Evolutionary conservation across 768 basidiomycete genomes (phyloP).

Genomic region (Chlorophyllum brunneum): DNA sequence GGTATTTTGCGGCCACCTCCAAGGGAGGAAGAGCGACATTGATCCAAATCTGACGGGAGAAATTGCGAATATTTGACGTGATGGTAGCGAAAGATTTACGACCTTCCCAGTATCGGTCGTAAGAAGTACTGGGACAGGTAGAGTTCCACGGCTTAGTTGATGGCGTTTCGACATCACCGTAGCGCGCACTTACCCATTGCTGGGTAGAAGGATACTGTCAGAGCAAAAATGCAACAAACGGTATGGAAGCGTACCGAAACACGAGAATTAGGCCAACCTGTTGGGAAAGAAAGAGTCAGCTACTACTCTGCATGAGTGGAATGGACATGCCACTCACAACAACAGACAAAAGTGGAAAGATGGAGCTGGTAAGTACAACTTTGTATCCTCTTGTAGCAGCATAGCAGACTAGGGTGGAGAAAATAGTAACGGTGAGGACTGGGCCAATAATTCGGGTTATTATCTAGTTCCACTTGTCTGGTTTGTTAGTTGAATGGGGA

Average conservation of each 20-base stretch:
- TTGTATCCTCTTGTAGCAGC: slow-evolving; percentile 52
- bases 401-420: slow-evolving; percentile 60
- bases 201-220: slow-evolving; percentile 21
- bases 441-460: slow-evolving; percentile 72
- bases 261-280: slow-evolving; percentile 88
- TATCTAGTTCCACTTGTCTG: slow-evolving; percentile 41
- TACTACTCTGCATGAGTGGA: neutral
- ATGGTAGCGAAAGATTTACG: slow-evolving; percentile 77
- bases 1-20: slow-evolving; percentile 41
- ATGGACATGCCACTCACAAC: slow-evolving; percentile 53
- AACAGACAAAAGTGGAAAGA: slow-evolving; percentile 84
- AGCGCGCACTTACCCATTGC: slow-evolving; percentile 54
- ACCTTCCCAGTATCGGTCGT: slow-evolving; percentile 87
- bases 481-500: slow-evolving; percentile 5
- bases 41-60: slow-evolving; percentile 78
- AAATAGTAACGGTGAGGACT: slow-evolving; percentile 79
- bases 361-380: slow-evolving; percentile 72
- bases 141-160: neutral
- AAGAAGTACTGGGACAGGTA: slow-evolving; percentile 59
- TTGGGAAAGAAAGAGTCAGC: slow-evolving; percentile 2
- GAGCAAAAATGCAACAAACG: neutral
- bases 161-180: too few relatives aligned
- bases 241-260: slow-evolving; percentile 54
- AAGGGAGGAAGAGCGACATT: slow-evolving; percentile 63
- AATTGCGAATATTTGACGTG: slow-evolving; percentile 70